Percentiles rank a stretch among this genome's conserved stretches.
Conservation (phyloP, 169 alveolate species). For the Plasmodium falciparum region DNA sequence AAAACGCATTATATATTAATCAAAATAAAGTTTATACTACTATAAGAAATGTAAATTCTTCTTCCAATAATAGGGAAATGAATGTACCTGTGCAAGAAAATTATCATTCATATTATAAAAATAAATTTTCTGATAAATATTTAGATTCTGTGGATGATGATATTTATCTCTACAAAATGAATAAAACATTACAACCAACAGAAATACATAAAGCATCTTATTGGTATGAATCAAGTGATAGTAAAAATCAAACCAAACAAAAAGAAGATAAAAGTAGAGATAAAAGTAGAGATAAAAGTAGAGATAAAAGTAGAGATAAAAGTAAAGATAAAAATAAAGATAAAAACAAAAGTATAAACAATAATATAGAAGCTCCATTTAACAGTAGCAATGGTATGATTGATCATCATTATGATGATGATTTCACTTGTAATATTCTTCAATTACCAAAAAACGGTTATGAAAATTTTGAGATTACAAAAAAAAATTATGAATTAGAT, state of each 20-base stretch:
- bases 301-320: no score
- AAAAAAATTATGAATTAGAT: no score
- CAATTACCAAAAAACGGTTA: no score
- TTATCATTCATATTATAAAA: slow-evolving; percentile 23
- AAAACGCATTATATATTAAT: slow-evolving; percentile 24
- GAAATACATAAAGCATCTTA: slow-evolving; percentile 39
- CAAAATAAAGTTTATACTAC: slow-evolving; percentile 22
- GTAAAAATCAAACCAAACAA: no score
- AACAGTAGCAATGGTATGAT: no score
- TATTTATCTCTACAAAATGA: slow-evolving; percentile 48
- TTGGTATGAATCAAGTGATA: slow-evolving; percentile 8
- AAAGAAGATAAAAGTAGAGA: background rate
- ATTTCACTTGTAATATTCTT: no score
- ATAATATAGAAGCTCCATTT: no score
- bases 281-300: background rate
- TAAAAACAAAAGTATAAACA: no score
- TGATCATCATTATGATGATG: no score
- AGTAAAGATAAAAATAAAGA: no score
- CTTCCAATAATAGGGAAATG: background rate
- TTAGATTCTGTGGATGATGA: slow-evolving; percentile 40
- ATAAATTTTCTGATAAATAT: slow-evolving; percentile 30
- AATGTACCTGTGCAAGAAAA: slow-evolving; percentile 4
- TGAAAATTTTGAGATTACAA: no score
- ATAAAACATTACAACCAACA: slow-evolving; percentile 4
- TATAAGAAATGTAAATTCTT: background rate